phyloP scores from a whole-genome alignment of 768 basidiomycete genomes.

The Leccinum rimulosum region DNA sequence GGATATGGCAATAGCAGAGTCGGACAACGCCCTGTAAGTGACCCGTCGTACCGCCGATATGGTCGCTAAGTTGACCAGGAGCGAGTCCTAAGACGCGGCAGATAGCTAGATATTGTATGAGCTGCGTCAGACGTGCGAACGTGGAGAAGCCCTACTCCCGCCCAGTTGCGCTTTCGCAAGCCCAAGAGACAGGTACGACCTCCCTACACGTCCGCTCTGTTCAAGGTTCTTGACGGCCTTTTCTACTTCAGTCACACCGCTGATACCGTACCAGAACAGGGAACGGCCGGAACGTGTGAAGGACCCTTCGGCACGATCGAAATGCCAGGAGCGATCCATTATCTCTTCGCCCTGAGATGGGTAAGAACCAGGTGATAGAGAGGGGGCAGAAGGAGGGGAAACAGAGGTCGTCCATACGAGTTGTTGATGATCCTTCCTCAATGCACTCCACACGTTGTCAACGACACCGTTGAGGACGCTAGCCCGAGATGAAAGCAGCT shows the following conservation, averaged over 20 bases:
- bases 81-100: constrained; percentile 73
- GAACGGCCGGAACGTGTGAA: constrained; percentile 93
- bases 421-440: constrained; percentile 90
- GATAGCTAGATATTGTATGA: constrained; percentile 85
- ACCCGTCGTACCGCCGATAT: constrained; percentile 85
- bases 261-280: constrained; percentile 97
- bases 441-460: constrained; percentile 96
- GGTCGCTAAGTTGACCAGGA: constrained; percentile 75
- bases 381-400: constrained; percentile 12
- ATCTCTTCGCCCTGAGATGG: constrained; percentile 68
- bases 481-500: constrained; percentile 82
- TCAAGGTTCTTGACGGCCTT: constrained; percentile 72
- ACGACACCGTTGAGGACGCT: constrained; percentile 93
- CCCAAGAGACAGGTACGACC: constrained; percentile 74
- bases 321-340: constrained; percentile 91
- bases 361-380: constrained; percentile 3
- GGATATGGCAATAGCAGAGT: constrained; percentile 88
- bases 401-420: constrained; percentile 98
- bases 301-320: constrained; percentile 95
- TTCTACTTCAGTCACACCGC: constrained; percentile 91
- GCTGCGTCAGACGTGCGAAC: constrained; percentile 68
- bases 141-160: constrained; percentile 21
- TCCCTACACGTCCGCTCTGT: constrained; percentile 76
- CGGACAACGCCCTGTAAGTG: constrained; percentile 93
- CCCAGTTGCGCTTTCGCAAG: constrained; percentile 19